These are phyloP conservation scores for Pichia sp. DNA, from an alignment of 1,139 yeast genomes.

Conservation along the genomic window DNA sequence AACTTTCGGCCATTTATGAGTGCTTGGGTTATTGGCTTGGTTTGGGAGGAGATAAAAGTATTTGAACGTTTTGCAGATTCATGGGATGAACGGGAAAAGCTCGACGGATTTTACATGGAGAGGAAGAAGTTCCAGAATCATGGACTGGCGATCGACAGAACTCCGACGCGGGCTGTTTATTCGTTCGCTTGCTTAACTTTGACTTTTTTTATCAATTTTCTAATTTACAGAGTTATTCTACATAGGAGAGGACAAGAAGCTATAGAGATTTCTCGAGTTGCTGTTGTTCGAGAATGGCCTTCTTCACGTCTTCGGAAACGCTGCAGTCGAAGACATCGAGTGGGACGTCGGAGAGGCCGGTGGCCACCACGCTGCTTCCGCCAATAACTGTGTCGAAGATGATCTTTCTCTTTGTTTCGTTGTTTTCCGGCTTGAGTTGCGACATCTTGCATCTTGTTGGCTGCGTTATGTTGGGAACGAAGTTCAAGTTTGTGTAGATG, in stretches of 20 bases:
- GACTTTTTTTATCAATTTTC: neutral
- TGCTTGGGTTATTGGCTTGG: no score
- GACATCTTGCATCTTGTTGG: conserved; percentile 45
- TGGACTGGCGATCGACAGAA: neutral
- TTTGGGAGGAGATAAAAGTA: neutral
- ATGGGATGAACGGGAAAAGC: no score
- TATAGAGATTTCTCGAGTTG: conserved; percentile 39
- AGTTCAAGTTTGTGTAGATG: conserved; percentile 73
- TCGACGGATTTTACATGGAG: no score
- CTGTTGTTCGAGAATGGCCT: conserved; percentile 66
- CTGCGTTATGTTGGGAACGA: conserved; percentile 73
- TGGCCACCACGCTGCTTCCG: conserved; percentile 41
- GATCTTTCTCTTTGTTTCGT: conserved; percentile 27
- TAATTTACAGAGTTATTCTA: conserved; percentile 4
- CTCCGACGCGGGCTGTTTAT: conserved; percentile 4
- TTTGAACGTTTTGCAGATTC: neutral
- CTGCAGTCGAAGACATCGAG: conserved; percentile 52
- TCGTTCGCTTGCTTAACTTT: neutral
- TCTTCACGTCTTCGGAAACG: conserved; percentile 53
- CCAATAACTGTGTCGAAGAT: conserved; percentile 49
- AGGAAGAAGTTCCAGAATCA: neutral
- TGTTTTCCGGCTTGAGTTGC: conserved; percentile 27
- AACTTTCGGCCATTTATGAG: conserved; percentile 9
- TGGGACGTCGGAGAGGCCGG: conserved; percentile 64
- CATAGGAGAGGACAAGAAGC: neutral